Evolutionary conservation across 2,329 filamentous ascomycete species (phyloP).

Genomic region (Dactylellina parvicollis): DNA sequence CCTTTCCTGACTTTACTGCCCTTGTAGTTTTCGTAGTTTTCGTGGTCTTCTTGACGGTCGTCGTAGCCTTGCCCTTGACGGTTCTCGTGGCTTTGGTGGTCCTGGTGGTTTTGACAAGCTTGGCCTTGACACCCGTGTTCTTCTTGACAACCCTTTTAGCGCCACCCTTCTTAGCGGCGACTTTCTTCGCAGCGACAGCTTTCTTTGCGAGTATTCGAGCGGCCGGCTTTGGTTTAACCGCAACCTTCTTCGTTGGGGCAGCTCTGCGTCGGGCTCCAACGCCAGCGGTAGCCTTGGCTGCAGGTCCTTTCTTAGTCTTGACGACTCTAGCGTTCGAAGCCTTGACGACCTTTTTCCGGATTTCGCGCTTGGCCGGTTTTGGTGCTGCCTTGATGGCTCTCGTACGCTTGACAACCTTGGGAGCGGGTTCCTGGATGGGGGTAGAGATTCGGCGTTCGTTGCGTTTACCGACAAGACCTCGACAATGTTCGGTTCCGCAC

Average conservation of each 20-base stretch:
- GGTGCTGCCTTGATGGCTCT: constrained; percentile 27
- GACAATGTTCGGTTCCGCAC: constrained; percentile 70
- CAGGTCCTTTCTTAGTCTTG: constrained; percentile 43
- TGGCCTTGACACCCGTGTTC: constrained; percentile 55
- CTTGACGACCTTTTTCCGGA: constrained; percentile 56
- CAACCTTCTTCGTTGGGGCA: constrained; percentile 25
- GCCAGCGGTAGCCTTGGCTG: constrained; percentile 20
- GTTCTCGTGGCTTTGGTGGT: constrained; percentile 20
- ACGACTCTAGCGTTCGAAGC: constrained; percentile 47
- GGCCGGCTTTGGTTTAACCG: constrained; percentile 47
- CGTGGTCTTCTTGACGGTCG: constrained; percentile 33
- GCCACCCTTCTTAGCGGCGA: constrained; percentile 31
- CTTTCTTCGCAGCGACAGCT: constrained; percentile 37
- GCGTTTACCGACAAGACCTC: constrained; percentile 68
- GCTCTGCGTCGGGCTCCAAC: constrained; percentile 22
- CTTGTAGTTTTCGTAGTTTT: constrained; percentile 43
- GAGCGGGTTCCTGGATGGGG: constrained; percentile 33
- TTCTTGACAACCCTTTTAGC: constrained; percentile 46
- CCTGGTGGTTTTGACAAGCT: constrained; percentile 35
- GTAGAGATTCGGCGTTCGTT: constrained; percentile 54
- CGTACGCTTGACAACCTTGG: constrained; percentile 41
- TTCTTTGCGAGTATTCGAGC: constrained; percentile 49
- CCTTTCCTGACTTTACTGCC: constrained; percentile 50
- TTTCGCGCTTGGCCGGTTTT: constrained; percentile 41
- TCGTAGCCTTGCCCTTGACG: constrained; percentile 32